phyloP scores from a whole-genome alignment of 2,329 filamentous ascomycete genomes.

The Pseudohalonectria lignicola region DNA sequence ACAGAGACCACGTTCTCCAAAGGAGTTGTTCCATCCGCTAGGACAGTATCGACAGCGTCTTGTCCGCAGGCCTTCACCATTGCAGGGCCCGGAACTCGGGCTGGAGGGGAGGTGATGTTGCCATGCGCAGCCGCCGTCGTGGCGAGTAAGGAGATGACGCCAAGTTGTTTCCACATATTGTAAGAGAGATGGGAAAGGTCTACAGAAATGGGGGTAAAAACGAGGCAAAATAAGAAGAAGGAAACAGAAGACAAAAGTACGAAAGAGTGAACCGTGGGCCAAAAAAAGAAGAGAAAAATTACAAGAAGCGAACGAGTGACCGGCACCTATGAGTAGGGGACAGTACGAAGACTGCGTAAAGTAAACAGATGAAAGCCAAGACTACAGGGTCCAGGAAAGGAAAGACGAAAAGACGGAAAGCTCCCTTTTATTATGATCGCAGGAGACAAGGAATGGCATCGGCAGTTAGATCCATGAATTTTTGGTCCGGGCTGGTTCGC shows the following conservation, averaged over 20 bases:
- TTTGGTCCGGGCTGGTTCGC: too few species aligned
- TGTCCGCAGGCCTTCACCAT: constrained; percentile 32
- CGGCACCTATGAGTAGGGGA: constrained; percentile 7
- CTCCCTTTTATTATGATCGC: too few species aligned
- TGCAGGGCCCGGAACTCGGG: constrained; percentile 29
- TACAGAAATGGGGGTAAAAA: not conserved
- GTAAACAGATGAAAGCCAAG: not conserved
- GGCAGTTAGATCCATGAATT: too few species aligned
- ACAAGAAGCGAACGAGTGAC: constrained; percentile 11
- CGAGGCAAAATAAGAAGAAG: not conserved
- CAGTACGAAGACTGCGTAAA: not conserved
- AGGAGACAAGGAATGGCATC: too few species aligned
- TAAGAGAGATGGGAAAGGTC: not conserved
- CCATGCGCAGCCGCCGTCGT: constrained; percentile 28
- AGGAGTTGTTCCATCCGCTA: constrained; percentile 23
- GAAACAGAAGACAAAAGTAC: too few species aligned
- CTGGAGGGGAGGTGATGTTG: constrained; percentile 26
- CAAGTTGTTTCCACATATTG: constrained; percentile 9
- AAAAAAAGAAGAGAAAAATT: too few species aligned
- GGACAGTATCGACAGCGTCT: constrained; percentile 22
- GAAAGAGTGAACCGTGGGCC: too few species aligned
- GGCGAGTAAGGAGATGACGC: constrained; percentile 10
- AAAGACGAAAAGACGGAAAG: too few species aligned
- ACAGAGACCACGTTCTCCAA: constrained; percentile 22
- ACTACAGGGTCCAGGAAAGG: not conserved